Evolutionary conservation across 1,139 yeast genomes (phyloP).

Genomic region (Yamadazyma trypodendri): DNA sequence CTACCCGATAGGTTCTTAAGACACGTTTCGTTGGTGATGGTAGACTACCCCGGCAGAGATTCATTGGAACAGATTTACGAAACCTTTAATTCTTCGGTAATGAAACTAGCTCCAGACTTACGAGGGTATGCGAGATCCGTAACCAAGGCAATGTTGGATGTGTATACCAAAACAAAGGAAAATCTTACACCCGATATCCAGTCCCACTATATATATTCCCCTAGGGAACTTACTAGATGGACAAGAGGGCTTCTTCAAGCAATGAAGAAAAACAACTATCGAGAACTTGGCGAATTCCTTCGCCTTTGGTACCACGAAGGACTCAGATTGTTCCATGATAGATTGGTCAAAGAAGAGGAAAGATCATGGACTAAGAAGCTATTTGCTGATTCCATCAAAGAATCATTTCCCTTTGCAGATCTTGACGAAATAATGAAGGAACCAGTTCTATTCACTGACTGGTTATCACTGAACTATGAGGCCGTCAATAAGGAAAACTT

Average conservation of each 20-base stretch:
- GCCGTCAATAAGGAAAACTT: slow-evolving; percentile 55
- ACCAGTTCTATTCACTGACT: slow-evolving; percentile 68
- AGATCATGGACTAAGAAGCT: slow-evolving; percentile 50
- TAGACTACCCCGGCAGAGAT: slow-evolving; percentile 72
- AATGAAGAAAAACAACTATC: slow-evolving; percentile 31
- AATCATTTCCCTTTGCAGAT: slow-evolving; percentile 50
- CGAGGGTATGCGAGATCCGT: slow-evolving; percentile 52
- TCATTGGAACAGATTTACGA: slow-evolving; percentile 71
- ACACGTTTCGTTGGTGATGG: slow-evolving; percentile 65
- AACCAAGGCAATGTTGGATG: slow-evolving; percentile 65
- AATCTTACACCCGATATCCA: slow-evolving; percentile 36
- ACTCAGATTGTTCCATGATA: slow-evolving; percentile 70
- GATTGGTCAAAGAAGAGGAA: slow-evolving; percentile 54
- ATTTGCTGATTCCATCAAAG: slow-evolving; percentile 35
- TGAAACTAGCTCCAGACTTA: slow-evolving; percentile 63
- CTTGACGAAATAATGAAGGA: slow-evolving; percentile 30
- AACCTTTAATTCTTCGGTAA: slow-evolving; percentile 54
- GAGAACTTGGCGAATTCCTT: slow-evolving; percentile 45
- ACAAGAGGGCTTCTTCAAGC: slow-evolving; percentile 71
- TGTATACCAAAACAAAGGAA: slow-evolving; percentile 49
- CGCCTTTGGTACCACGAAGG: slow-evolving; percentile 85
- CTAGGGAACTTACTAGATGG: slow-evolving; percentile 93
- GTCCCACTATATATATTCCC: slow-evolving; percentile 76
- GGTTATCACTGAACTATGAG: slow-evolving; percentile 68
- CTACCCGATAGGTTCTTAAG: slow-evolving; percentile 67